Percentiles rank a stretch among this genome's conserved stretches.
Evolutionary conservation across 768 basidiomycete species (phyloP).

Genomic region (Lanmaoa pseudosensibilis): DNA sequence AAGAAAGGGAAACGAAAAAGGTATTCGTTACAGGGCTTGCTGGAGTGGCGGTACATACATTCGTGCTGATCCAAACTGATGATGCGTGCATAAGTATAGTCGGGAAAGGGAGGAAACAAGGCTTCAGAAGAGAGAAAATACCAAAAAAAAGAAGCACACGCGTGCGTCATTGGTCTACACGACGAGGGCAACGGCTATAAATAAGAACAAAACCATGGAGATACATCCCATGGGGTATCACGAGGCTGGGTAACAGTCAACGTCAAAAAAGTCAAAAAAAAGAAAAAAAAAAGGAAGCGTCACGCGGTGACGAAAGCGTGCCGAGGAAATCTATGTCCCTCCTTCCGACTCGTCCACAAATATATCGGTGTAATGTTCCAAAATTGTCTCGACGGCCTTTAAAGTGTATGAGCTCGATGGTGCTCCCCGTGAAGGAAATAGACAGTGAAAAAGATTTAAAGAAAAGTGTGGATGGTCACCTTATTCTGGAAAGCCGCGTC

Average conservation of each 20-base stretch:
- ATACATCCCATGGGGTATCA: constrained; percentile 27
- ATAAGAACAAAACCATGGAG: constrained; percentile 13
- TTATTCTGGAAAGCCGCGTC: constrained; percentile 74
- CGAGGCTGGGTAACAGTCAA: constrained; percentile 24
- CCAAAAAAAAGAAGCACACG: not conserved
- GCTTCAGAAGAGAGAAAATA: not conserved
- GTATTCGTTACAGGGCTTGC: constrained; percentile 5
- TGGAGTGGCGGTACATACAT: constrained; percentile 22
- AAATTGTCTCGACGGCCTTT: constrained; percentile 92
- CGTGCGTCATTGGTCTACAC: constrained; percentile 5
- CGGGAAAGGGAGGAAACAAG: not conserved
- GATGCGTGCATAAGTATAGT: constrained; percentile 22
- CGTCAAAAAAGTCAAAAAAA: not conserved
- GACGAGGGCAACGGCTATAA: constrained; percentile 1
- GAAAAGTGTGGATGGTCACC: constrained; percentile 37
- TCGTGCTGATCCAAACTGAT: constrained; percentile 8
- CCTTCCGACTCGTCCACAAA: constrained; percentile 86
- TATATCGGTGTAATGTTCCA: constrained; percentile 93
- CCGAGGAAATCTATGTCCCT: constrained; percentile 19
- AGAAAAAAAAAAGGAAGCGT: not conserved
- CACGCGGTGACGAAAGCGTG: not conserved
- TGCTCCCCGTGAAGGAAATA: not conserved
- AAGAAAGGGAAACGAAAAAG: not conserved
- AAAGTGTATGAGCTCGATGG: constrained; percentile 9
- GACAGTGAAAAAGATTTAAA: not conserved